A percentile compares a stretch with the other conserved stretches of the same genome.
Conservation (phyloP, 2,329 filamentous ascomycete genomes). For the Talaromyces amestolkiae region DNA sequence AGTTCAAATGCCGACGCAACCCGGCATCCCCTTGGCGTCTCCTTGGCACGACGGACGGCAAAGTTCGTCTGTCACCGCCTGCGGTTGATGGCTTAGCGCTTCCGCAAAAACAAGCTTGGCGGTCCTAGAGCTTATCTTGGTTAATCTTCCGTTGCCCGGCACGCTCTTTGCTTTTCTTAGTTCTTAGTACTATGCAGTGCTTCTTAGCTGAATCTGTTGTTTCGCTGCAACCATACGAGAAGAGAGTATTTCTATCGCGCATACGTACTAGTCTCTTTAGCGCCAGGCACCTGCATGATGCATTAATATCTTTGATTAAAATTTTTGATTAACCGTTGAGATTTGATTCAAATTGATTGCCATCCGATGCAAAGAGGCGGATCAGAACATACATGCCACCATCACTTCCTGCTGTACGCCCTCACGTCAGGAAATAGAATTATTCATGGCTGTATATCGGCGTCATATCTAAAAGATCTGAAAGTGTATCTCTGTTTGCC, state of each 20-base stretch:
- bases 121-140: not conserved
- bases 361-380: not conserved
- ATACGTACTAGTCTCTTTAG: not conserved
- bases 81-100: not conserved
- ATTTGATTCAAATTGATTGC: not conserved
- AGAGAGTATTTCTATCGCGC: not conserved
- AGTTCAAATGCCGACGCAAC: not conserved
- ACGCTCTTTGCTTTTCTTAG: not conserved
- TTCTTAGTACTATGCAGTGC: not conserved
- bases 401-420: not conserved
- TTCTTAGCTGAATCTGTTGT: not conserved
- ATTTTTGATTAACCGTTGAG: not conserved
- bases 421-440: not conserved
- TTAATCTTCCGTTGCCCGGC: not conserved
- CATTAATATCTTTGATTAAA: no score
- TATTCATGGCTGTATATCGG: not conserved
- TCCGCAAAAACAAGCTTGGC: not conserved
- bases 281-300: constrained; percentile 1
- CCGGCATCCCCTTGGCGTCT: not conserved
- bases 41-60: not conserved
- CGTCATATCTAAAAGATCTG: not conserved
- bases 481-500: constrained; percentile 1
- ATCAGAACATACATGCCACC: not conserved
- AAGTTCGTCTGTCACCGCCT: not conserved
- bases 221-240: not conserved